Conservation (phyloP, 2,329 filamentous ascomycete genomes). For the Cercospora citrullina region DNA sequence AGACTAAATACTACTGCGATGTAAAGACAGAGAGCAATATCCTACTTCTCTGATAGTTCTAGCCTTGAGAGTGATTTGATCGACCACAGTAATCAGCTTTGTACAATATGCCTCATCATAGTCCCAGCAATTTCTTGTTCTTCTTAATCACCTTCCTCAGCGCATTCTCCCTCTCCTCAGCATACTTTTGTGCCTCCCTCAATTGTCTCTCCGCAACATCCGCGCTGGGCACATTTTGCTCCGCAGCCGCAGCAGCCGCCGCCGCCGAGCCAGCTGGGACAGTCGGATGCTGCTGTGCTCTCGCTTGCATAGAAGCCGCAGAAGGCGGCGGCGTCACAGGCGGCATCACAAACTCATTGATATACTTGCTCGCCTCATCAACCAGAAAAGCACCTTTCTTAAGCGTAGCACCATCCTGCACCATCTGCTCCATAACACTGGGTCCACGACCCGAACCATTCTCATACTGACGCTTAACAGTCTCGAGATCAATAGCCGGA, state of each 20-base stretch:
- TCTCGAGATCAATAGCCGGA: conserved; percentile 36
- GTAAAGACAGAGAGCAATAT: background rate
- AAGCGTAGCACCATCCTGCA: conserved; percentile 39
- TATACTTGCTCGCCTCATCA: conserved; percentile 41
- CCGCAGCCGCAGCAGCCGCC: background rate
- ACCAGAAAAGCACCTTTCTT: conserved; percentile 43
- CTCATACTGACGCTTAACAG: conserved; percentile 33
- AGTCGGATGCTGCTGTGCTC: conserved; percentile 1
- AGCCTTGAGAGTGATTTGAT: background rate
- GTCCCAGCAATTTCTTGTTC: conserved; percentile 38
- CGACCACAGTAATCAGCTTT: background rate
- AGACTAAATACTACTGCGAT: background rate
- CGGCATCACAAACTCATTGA: conserved; percentile 43
- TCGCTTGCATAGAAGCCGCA: conserved; percentile 13
- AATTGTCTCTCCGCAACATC: conserved; percentile 38
- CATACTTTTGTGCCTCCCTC: conserved; percentile 35
- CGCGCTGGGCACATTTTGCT: conserved; percentile 26
- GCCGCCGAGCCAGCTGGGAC: background rate
- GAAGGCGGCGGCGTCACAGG: conserved; percentile 36
- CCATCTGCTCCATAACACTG: conserved; percentile 43
- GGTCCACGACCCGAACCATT: conserved; percentile 34
- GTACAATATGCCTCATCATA: conserved; percentile 13
- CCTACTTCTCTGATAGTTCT: background rate
- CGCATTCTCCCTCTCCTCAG: conserved; percentile 39
- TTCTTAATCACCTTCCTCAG: conserved; percentile 40